Evolutionary conservation across 148 eudicot genomes (phyloP), one percentile per base, ranked within the genome.

Genomic region (Persicaria tinctoria): DNA sequence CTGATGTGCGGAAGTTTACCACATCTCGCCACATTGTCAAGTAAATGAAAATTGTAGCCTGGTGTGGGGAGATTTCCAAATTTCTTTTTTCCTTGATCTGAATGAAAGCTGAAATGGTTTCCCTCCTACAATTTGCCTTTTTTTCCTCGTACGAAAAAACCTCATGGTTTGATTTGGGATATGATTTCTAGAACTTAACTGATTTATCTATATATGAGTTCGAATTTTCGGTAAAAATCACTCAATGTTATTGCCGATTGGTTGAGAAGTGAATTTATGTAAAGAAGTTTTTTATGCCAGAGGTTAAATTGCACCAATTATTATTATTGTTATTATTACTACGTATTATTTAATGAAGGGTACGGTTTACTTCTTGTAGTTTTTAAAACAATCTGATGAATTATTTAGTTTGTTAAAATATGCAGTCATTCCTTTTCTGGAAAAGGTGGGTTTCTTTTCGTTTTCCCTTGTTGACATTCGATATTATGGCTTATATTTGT

Each of bases 91-190:
- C 18, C 38, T 20, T 59, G 38, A 18, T 59, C 27, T 59, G 3
- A 11, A 59, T 59, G 66, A 59, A 20, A 59, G 60, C 41, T 59
- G 66, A 56, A 56, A 56, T 51, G 27, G 62, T 56, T 56, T 51
- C 55, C 62, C 8, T 10, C 41, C 66, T 59, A 18, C 6, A 18
- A 38, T 59, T 59, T 23, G 66, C 11, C 2, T 14, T 18, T 50
- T 59, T 59, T 59, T 18, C 41, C 38, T 1, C 41, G 41, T 32
- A 59, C 20, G 8, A 59, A n/a, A 5, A 16, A 14, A 14, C 5
- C 20, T 59, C 20, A n/a, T 17, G 8, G 20, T 56, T 56, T 56
- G 8, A 59, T 18, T 17, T 18, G 32, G 64, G 2, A 27, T 8
- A 59, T 20, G 9, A 18, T 54, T 54, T 54, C 0, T 59, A 59